phyloP scores from a whole-genome alignment of 768 basidiomycete species.

The Russula abietina region DNA sequence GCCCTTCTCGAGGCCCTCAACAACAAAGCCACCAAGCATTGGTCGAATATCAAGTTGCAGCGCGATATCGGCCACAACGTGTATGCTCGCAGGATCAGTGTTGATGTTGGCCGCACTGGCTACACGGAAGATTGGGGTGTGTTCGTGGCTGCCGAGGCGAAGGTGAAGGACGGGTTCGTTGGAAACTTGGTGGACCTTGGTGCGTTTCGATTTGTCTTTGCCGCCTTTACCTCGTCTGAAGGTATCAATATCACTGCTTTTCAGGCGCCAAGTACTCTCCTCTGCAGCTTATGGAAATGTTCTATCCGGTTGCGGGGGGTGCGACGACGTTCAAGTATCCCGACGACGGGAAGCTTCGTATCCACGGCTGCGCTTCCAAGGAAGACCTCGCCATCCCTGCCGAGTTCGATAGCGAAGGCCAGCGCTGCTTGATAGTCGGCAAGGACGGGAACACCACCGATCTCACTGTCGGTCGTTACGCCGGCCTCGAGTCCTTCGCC shows the following conservation, averaged over 20 bases:
- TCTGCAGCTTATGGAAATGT: neutral
- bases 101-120: neutral
- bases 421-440: neutral
- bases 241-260: constrained; percentile 1
- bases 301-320: neutral
- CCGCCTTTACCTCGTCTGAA: neutral
- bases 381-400: neutral
- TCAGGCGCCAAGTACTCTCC: constrained; percentile 1
- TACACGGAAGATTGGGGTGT: constrained; percentile 7
- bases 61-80: neutral
- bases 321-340: neutral
- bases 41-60: neutral
- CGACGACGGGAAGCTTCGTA: neutral
- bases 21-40: neutral
- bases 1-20: neutral
- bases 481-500: neutral
- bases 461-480: constrained; percentile 1
- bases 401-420: constrained; percentile 1
- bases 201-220: constrained; percentile 3
- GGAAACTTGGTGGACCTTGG: constrained; percentile 9
- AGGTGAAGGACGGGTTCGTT: neutral
- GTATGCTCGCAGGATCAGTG: too few species aligned
- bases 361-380: neutral
- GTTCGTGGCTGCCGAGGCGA: neutral
- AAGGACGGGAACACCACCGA: constrained; percentile 1